These are phyloP conservation scores for Arthrinium puccinioides DNA, from an alignment of 2,329 filamentous ascomycete genomes.

Conservation along the genomic window DNA sequence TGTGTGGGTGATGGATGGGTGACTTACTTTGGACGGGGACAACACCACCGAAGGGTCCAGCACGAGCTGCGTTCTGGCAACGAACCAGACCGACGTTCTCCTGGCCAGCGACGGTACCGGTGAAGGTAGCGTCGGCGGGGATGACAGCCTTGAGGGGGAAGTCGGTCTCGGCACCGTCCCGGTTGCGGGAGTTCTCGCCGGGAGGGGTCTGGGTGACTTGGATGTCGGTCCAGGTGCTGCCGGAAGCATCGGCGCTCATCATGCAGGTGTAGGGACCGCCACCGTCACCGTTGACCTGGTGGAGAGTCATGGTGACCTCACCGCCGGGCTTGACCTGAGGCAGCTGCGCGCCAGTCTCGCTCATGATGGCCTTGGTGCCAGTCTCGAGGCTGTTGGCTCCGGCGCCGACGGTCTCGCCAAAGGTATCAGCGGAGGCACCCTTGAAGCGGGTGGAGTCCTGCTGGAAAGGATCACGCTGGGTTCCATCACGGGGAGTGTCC, in stretches of 20 bases:
- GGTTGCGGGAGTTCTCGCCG: slow-evolving; percentile 42
- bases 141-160: slow-evolving; percentile 52
- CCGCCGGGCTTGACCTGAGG: slow-evolving; percentile 54
- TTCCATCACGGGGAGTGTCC: slow-evolving; percentile 54
- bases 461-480: slow-evolving; percentile 53
- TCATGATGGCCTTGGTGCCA: slow-evolving; percentile 51
- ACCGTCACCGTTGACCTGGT: slow-evolving; percentile 62
- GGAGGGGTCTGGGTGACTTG: slow-evolving; percentile 47
- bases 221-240: slow-evolving; percentile 42
- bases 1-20: neutral
- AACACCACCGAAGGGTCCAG: slow-evolving; percentile 56
- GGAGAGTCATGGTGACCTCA: slow-evolving; percentile 52
- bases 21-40: slow-evolving; percentile 43
- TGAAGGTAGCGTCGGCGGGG: slow-evolving; percentile 47
- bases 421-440: slow-evolving; percentile 40
- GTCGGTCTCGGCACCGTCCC: slow-evolving; percentile 30
- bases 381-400: slow-evolving; percentile 50
- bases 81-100: slow-evolving; percentile 55
- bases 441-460: slow-evolving; percentile 57
- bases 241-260: slow-evolving; percentile 55
- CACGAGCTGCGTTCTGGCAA: slow-evolving; percentile 52
- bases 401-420: slow-evolving; percentile 50
- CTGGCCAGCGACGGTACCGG: slow-evolving; percentile 52
- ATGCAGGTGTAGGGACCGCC: slow-evolving; percentile 59
- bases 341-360: slow-evolving; percentile 45